These are phyloP conservation scores for Nemania abortiva DNA, from an alignment of 2,329 filamentous ascomycete genomes.

Conservation along the genomic window DNA sequence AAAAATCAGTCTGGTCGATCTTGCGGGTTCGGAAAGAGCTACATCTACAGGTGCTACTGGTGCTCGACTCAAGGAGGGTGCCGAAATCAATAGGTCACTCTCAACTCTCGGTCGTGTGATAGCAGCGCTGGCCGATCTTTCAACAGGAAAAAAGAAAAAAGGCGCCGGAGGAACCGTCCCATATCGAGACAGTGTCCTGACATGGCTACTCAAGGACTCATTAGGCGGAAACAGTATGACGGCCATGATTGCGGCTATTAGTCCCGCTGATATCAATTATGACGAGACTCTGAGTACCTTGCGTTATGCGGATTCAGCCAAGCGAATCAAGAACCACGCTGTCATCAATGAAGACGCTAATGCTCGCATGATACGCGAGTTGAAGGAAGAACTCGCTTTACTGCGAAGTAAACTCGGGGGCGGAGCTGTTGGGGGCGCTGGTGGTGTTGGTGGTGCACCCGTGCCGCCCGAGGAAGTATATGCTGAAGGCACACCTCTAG, in stretches of 20 bases:
- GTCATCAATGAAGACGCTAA: conserved; percentile 99
- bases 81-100: conserved; percentile 96
- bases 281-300: conserved; percentile 97
- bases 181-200: conserved; percentile 95
- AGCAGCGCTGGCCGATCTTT: conserved; percentile 91
- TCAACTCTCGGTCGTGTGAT: conserved; percentile 98
- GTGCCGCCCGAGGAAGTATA: conserved; percentile 83
- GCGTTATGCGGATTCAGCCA: conserved; percentile 96
- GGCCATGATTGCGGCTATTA: conserved; percentile 99
- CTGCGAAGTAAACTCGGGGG: conserved; percentile 86
- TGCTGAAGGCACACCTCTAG: conserved; percentile 88
- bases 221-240: conserved; percentile 99
- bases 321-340: conserved; percentile 99
- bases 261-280: conserved; percentile 98
- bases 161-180: conserved; percentile 82
- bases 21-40: conserved; percentile 96
- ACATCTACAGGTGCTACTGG: conserved; percentile 97
- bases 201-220: conserved; percentile 97
- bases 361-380: conserved; percentile 96
- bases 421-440: conserved; percentile 58
- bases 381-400: conserved; percentile 93
- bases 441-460: conserved; percentile 53
- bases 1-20: conserved; percentile 96
- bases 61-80: conserved; percentile 94
- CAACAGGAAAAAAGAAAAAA: conserved; percentile 85